Base-by-base conservation (phyloP, 169 alveolate genomes). In the Plasmodium inui region DNA sequence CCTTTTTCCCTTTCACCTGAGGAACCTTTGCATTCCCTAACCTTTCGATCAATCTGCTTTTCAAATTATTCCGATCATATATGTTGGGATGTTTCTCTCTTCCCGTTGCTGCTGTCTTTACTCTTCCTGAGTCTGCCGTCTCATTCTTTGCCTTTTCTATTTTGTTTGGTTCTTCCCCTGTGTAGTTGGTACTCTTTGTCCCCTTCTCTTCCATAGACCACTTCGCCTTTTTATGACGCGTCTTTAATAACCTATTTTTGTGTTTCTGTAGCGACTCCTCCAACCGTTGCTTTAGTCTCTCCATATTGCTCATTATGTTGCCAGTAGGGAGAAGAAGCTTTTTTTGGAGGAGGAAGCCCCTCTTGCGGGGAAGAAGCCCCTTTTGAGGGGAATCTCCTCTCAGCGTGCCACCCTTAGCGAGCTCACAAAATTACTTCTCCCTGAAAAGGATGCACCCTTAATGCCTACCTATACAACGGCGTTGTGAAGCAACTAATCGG, bases 191-290 rank as follows among this genome's bases (percentile, higher is more conserved):
- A 22, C 61, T 70, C 26, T 50, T 46, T 28, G 14, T 19, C 28
- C 3, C 41, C 28, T n/a, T 81, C 7, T 8, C 37, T 0, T 67
- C 76, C 5, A 37, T 9, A 2, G 17, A 50, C 17, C 28, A 14
- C 28, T 32, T 55, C 17, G 67, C 71, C 30, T 86, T 86, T 26
- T 50, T 53, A 28, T 74, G 67, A 22, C 93, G 79, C 6, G 93
- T 86, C 44, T 34, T 86, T 37, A 86, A 74, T 28, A 86, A 76
- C 67, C 93, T 50, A 0, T 53, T 57, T 46, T 78, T 74, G 46
- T 86, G 93, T 50, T 86, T 86, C 41, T 86, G 88, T 22, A 86
- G 32, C 5, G 93, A 86, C 12, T 86, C 93, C 28, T 86, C 82
- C 28, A 86, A 26, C 30, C 93, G 57, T 30, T 74, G 80, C 26